Conservation (phyloP, 163 green algal genomes). For the Prototheca cutis region DNA sequence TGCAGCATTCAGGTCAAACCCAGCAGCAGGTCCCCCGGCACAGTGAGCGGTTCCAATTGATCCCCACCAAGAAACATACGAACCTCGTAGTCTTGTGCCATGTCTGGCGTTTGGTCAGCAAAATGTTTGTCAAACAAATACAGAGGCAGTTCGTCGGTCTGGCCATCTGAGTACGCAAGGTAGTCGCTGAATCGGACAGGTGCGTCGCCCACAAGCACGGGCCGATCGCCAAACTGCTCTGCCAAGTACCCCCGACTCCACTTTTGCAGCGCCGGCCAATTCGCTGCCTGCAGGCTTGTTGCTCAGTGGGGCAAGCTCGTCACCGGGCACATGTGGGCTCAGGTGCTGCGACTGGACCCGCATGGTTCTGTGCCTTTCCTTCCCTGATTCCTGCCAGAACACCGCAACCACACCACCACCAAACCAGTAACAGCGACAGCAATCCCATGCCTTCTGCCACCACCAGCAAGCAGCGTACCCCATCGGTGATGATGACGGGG, state of each 20-base stretch:
- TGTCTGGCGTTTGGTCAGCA: slow-evolving; percentile 32
- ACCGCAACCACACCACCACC: too few species aligned
- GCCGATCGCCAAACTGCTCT: slow-evolving; percentile 29
- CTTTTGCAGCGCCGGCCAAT: slow-evolving; percentile 52
- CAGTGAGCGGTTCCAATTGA: too few species aligned
- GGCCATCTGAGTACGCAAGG: slow-evolving; percentile 50
- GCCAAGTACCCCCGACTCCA: slow-evolving; percentile 62
- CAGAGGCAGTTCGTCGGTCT: slow-evolving; percentile 80
- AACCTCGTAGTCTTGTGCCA: slow-evolving; percentile 59
- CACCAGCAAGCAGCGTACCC: slow-evolving; percentile 8
- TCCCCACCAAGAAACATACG: slow-evolving; percentile 64
- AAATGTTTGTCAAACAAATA: slow-evolving; percentile 93
- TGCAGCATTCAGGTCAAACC: too few species aligned
- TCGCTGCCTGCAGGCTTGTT: too few species aligned
- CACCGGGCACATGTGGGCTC: too few species aligned
- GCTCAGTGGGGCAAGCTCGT: too few species aligned
- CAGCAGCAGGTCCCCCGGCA: too few species aligned
- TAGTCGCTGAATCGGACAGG: slow-evolving; percentile 70
- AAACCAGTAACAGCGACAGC: too few species aligned
- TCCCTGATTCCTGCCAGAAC: too few species aligned
- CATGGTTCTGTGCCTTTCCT: background rate
- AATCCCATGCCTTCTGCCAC: background rate
- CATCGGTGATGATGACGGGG: slow-evolving; percentile 73
- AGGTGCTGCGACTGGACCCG: too few species aligned
- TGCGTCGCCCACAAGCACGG: slow-evolving; percentile 58